Percentiles rank a stretch among this genome's conserved stretches.
These are phyloP conservation scores for Cytospora paraplurivora DNA, from an alignment of 2,329 filamentous ascomycete species.

Conservation along the genomic window DNA sequence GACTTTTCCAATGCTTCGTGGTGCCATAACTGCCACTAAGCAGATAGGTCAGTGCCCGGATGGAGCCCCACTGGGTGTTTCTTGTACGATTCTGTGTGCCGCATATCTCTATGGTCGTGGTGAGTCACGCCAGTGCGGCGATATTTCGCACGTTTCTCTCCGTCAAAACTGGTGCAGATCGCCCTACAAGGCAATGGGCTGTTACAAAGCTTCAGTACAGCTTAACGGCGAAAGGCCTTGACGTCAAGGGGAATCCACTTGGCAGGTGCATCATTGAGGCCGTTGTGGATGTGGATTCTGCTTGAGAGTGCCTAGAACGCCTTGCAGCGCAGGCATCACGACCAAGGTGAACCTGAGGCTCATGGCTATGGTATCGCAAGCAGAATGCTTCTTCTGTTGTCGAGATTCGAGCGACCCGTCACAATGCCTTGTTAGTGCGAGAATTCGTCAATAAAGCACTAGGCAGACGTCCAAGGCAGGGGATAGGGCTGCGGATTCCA, in stretches of 20 bases:
- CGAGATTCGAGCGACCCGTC: background rate
- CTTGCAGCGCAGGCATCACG: background rate
- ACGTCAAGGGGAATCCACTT: background rate
- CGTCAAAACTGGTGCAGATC: background rate
- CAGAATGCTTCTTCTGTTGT: background rate
- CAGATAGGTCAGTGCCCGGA: background rate
- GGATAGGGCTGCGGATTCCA: slow-evolving; percentile 1
- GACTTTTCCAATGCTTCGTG: background rate
- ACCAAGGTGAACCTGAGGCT: background rate
- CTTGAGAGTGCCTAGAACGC: background rate
- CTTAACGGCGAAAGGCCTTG: background rate
- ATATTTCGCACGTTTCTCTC: background rate
- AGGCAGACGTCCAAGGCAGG: slow-evolving; percentile 16
- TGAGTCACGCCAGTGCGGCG: slow-evolving; percentile 10
- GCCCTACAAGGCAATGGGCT: background rate
- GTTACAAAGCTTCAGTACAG: background rate
- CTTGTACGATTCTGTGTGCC: slow-evolving; percentile 2
- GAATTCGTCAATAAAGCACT: background rate
- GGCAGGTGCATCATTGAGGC: background rate
- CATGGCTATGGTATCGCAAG: background rate
- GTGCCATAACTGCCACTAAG: slow-evolving; percentile 2
- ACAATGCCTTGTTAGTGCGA: background rate
- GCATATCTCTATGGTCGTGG: background rate
- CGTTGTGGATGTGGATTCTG: background rate
- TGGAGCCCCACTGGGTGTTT: background rate